A percentile compares a stretch with the other conserved stretches of the same genome.
phyloP scores from a whole-genome alignment of 768 basidiomycete genomes.

The Hygrocybe coccinea region DNA sequence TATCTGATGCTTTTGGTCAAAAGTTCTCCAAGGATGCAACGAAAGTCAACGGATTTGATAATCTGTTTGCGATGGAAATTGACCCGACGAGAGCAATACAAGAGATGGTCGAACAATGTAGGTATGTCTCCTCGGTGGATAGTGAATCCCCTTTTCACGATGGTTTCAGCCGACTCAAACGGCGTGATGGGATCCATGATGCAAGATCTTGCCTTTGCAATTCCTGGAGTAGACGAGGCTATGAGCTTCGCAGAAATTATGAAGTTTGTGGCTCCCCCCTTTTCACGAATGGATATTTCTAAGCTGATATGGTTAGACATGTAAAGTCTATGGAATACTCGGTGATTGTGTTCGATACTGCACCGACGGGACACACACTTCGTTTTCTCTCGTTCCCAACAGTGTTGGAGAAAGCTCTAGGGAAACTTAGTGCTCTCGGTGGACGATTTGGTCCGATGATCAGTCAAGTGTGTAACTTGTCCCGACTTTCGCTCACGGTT shows the following conservation, averaged over 20 bases:
- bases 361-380: slow-evolving; percentile 96
- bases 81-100: slow-evolving; percentile 97
- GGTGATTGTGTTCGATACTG: slow-evolving; percentile 99
- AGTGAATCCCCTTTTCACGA: not conserved
- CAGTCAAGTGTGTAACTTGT: slow-evolving; percentile 50
- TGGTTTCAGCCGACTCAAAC: slow-evolving; percentile 65
- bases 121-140: slow-evolving; percentile 21
- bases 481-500: not conserved
- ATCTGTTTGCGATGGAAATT: slow-evolving; percentile 98
- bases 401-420: slow-evolving; percentile 94
- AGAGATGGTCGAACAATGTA: slow-evolving; percentile 98
- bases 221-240: slow-evolving; percentile 98
- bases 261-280: slow-evolving; percentile 61
- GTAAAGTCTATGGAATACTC: slow-evolving; percentile 99
- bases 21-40: slow-evolving; percentile 99
- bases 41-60: slow-evolving; percentile 94
- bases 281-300: not conserved
- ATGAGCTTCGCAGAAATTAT: slow-evolving; percentile 99
- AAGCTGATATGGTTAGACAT: slow-evolving; percentile 52
- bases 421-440: slow-evolving; percentile 89
- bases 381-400: slow-evolving; percentile 99
- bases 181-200: slow-evolving; percentile 99
- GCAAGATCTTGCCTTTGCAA: slow-evolving; percentile 98
- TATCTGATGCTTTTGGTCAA: slow-evolving; percentile 97
- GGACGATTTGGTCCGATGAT: slow-evolving; percentile 98